Conservation (phyloP, 148 eudicot genomes). For the Rhododendron simsii region DNA sequence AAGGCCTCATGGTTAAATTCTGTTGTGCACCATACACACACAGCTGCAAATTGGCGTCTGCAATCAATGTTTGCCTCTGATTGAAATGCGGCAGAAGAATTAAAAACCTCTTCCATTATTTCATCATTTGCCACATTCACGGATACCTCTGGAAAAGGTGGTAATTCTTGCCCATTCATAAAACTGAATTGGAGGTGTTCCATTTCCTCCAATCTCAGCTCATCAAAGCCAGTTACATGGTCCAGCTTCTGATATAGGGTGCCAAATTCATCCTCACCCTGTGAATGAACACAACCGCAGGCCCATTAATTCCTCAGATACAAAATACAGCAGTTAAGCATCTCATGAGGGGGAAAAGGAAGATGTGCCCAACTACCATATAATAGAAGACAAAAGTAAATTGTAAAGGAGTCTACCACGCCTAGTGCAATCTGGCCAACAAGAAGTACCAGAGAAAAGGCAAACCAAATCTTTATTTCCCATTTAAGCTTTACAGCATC, state of each 20-base stretch:
- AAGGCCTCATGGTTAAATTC: slow-evolving; percentile 47
- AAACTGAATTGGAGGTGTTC: slow-evolving; percentile 41
- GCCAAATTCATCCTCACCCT: slow-evolving; percentile 37
- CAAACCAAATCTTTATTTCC: neutral
- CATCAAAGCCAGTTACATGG: slow-evolving; percentile 33
- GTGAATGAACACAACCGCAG: slow-evolving; percentile 6
- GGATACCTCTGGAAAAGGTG: slow-evolving; percentile 36
- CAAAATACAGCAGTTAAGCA: neutral
- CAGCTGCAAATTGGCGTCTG: slow-evolving; percentile 27
- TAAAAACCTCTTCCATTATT: slow-evolving; percentile 28
- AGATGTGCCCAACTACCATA: neutral
- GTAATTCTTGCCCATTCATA: slow-evolving; percentile 32
- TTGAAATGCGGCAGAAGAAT: slow-evolving; percentile 24
- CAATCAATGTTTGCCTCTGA: slow-evolving; percentile 24
- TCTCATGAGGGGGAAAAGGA: neutral
- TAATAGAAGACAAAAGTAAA: neutral
- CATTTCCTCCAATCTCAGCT: slow-evolving; percentile 47
- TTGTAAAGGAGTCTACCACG: neutral
- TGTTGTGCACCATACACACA: slow-evolving; percentile 65
- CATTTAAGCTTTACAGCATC: neutral
- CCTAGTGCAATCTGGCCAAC: neutral
- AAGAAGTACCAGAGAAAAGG: slow-evolving; percentile 4
- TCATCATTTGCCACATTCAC: slow-evolving; percentile 32
- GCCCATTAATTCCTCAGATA: neutral
- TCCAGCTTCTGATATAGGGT: slow-evolving; percentile 37